phyloP scores from a whole-genome alignment of 257 asterid genomes.

The Lycium barbarum region DNA sequence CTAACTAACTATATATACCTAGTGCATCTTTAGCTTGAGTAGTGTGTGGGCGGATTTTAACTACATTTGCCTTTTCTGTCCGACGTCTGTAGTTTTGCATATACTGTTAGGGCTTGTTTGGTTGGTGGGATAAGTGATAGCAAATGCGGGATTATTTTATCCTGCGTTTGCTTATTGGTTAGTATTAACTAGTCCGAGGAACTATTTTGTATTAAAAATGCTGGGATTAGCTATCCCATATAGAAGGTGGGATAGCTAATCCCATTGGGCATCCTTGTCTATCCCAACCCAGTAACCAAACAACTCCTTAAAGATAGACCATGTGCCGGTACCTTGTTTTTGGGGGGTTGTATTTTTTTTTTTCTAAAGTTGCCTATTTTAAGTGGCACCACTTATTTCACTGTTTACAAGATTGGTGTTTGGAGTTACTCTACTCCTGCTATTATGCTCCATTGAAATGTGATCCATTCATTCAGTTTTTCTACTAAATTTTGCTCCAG shows the following conservation, averaged over 20 bases:
- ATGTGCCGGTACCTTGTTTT: neutral
- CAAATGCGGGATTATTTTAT: too few species aligned
- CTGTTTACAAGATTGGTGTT: neutral
- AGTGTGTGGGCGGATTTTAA: neutral
- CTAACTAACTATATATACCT: neutral
- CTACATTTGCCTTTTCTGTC: neutral
- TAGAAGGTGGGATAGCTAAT: too few species aligned
- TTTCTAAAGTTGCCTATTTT: neutral
- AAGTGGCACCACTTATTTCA: neutral
- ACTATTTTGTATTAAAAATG: too few species aligned
- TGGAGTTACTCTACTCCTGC: neutral
- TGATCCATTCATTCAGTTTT: neutral
- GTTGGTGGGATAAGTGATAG: too few species aligned
- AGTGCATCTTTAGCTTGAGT: neutral
- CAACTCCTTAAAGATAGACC: neutral
- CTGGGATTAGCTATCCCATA: too few species aligned
- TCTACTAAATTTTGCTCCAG: slow-evolving; percentile 21
- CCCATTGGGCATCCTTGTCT: too few species aligned
- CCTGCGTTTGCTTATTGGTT: too few species aligned
- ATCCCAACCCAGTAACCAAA: too few species aligned
- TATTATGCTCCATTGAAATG: neutral
- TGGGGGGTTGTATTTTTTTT: neutral
- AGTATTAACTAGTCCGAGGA: too few species aligned
- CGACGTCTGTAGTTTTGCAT: neutral
- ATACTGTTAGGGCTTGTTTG: neutral